Base-by-base conservation (phyloP, 148 eudicot genomes). In the Heliosperma pusillum region DNA sequence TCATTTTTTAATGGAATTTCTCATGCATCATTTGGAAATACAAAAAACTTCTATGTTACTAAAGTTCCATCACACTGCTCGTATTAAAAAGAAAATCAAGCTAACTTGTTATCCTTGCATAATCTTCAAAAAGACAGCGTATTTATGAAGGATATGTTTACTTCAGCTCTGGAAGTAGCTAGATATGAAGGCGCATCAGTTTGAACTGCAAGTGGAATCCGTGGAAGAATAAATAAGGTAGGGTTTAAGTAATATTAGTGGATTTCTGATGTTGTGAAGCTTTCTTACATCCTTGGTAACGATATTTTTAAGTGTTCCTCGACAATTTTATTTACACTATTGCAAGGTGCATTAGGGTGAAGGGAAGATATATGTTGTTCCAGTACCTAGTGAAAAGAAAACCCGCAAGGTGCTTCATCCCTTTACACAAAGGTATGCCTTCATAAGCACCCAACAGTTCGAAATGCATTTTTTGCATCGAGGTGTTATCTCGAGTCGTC, bases 211-310 rank as follows among this genome's bases (percentile, higher is more conserved):
- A 94, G 98, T 87, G 91, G 90, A 66, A 88, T 94, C 55, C 90
- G 97, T 24, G 97, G 98, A 63, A 91, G 91, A 76, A 89, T 91
- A 50, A 94, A 94, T 84, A 94, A 94, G 97, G 97, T 91, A 87
- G 33, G 66, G 33, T 2, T 36, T 20, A 58, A n/a, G n/a, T n/a
- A n/a, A n/a, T n/a, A n/a, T n/a, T n/a, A n/a, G n/a, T n/a, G n/a
- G n/a, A n/a, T n/a, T n/a, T n/a, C n/a, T n/a, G n/a, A n/a, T n/a
- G n/a, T n/a, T n/a, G n/a, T n/a, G n/a, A n/a, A n/a, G n/a, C n/a
- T n/a, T n/a, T n/a, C n/a, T n/a, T n/a, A n/a, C n/a, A n/a, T n/a
- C n/a, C n/a, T n/a, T n/a, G n/a, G n/a, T n/a, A n/a, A n/a, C n/a
- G n/a, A n/a, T n/a, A n/a, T n/a, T n/a, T 44, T 9, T 44, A 44